phyloP scores from a whole-genome alignment of 805 yeast genomes.

The Barnettozyma sucrosica region DNA sequence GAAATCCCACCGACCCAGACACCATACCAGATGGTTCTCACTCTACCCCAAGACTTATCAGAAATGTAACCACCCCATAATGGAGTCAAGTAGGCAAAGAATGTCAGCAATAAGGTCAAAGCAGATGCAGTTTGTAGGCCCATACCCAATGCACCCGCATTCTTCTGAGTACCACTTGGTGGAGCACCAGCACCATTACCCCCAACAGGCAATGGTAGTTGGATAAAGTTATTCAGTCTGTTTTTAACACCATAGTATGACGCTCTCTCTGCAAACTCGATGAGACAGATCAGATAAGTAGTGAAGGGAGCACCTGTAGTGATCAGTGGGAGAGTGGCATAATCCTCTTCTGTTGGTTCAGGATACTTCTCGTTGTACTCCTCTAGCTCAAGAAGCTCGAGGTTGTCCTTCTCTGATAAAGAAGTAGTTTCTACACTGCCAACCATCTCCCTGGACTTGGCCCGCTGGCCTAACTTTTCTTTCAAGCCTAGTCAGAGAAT shows the following conservation, averaged over 20 bases:
- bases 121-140: conserved; percentile 63
- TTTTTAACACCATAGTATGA: conserved; percentile 75
- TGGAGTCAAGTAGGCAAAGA: conserved; percentile 79
- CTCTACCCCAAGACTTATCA: conserved; percentile 69
- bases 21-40: conserved; percentile 56
- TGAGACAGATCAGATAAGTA: conserved; percentile 49
- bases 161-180: conserved; percentile 14
- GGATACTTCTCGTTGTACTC: conserved; percentile 13
- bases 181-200: conserved; percentile 30
- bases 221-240: conserved; percentile 75
- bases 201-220: conserved; percentile 37
- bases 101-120: conserved; percentile 66
- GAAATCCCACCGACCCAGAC: conserved; percentile 55
- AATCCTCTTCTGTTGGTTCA: conserved; percentile 42
- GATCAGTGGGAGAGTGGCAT: conserved; percentile 27
- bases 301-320: conserved; percentile 41
- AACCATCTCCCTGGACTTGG: neutral
- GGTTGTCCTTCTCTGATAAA: neutral
- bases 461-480: neutral
- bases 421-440: neutral
- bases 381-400: conserved; percentile 1
- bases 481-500: neutral
- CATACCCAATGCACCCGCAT: conserved; percentile 51
- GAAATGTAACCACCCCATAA: conserved; percentile 68
- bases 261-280: conserved; percentile 76